Percentiles rank a stretch among this genome's conserved stretches.
These are phyloP conservation scores for Trapa incisa DNA, from an alignment of 345 rosid species.

Conservation along the genomic window DNA sequence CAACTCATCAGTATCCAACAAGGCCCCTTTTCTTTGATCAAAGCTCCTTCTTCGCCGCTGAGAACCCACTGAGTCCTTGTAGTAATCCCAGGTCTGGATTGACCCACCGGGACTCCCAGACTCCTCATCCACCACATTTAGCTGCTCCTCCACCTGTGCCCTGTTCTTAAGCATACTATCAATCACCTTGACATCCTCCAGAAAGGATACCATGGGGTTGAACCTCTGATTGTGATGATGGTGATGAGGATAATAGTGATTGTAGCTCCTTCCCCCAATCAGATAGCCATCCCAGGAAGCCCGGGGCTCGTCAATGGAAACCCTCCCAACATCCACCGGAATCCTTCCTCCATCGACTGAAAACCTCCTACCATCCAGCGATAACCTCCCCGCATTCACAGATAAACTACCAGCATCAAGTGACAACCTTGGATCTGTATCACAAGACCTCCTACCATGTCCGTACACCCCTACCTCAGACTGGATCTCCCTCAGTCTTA, in stretches of 20 bases:
- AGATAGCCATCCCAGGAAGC: conserved; percentile 43
- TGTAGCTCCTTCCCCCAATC: conserved; percentile 31
- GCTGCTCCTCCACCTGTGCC: conserved; percentile 17
- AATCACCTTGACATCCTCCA: conserved; percentile 46
- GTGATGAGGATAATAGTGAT: not conserved
- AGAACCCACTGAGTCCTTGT: conserved; percentile 33
- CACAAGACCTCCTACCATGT: conserved; percentile 52
- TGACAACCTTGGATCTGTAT: conserved; percentile 54
- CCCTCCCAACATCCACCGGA: conserved; percentile 37
- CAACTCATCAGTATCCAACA: conserved; percentile 55
- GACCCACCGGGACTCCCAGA: conserved; percentile 65
- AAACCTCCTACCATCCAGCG: conserved; percentile 15
- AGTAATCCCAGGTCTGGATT: conserved; percentile 63
- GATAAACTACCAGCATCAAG: conserved; percentile 26
- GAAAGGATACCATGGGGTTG: conserved; percentile 37
- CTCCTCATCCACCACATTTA: conserved; percentile 19
- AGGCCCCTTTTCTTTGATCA: conserved; percentile 39
- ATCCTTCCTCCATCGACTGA: conserved; percentile 33
- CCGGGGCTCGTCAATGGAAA: conserved; percentile 36
- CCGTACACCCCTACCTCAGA: conserved; percentile 38
- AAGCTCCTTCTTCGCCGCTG: conserved; percentile 58
- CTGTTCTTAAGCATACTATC: conserved; percentile 8
- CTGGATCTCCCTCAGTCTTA: conserved; percentile 26
- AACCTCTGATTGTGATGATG: conserved; percentile 30
- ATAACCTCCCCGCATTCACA: conserved; percentile 33